Conservation (phyloP, 106 monocot genomes). For the Alisma plantagoaquatica region DNA sequence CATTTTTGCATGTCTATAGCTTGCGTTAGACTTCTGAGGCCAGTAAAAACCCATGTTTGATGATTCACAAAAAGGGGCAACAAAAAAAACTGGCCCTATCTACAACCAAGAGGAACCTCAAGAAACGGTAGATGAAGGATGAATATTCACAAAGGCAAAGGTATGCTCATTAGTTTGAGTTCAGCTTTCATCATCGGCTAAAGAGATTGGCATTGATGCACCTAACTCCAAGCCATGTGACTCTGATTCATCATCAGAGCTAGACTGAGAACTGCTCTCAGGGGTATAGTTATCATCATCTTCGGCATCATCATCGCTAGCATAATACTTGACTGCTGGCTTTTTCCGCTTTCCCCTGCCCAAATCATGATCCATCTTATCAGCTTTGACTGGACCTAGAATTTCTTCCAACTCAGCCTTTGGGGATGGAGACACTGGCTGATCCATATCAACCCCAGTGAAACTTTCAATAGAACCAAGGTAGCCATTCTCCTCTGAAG, state of each 20-base stretch:
- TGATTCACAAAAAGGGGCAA: too few relatives aligned
- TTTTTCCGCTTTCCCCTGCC: constrained; percentile 44
- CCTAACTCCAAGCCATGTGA: too few relatives aligned
- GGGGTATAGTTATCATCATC: constrained; percentile 33
- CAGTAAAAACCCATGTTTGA: too few relatives aligned
- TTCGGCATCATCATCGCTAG: constrained; percentile 18
- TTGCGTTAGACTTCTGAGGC: too few relatives aligned
- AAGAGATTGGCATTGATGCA: too few relatives aligned
- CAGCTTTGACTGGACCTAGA: constrained; percentile 16
- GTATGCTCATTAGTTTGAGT: too few relatives aligned
- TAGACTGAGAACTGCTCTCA: not conserved
- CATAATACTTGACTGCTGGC: constrained; percentile 25
- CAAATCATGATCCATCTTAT: constrained; percentile 5
- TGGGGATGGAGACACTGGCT: constrained; percentile 10
- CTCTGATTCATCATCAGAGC: not conserved
- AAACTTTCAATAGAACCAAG: constrained; percentile 47
- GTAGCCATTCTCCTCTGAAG: constrained; percentile 39
- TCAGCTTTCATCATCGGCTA: too few relatives aligned
- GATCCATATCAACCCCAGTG: constrained; percentile 9
- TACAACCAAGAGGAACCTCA: too few relatives aligned
- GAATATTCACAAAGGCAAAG: too few relatives aligned
- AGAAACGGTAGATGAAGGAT: too few relatives aligned
- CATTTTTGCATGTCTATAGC: too few relatives aligned
- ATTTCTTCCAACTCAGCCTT: constrained; percentile 23
- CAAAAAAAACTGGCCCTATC: too few relatives aligned